phyloP scores from a whole-genome alignment of 139 green algal species.

The Chlamydomonas urium region DNA sequence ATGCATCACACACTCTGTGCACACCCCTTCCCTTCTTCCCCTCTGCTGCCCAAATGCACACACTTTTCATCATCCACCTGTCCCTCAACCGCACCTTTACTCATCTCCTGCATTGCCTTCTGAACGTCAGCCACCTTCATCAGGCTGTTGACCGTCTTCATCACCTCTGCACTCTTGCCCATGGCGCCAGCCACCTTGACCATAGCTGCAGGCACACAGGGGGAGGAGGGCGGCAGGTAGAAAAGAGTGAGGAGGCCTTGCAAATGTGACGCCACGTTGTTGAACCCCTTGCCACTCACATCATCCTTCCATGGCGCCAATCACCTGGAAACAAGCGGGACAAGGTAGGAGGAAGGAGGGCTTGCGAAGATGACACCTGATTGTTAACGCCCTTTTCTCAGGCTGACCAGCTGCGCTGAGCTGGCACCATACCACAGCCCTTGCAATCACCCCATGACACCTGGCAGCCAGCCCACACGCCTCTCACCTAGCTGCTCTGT shows the following conservation, averaged over 20 bases:
- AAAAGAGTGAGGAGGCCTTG: neutral
- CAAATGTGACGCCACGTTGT: neutral
- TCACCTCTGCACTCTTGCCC: conserved; percentile 71
- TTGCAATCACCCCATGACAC: too few relatives aligned
- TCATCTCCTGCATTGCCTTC: conserved; percentile 78
- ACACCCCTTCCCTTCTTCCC: neutral
- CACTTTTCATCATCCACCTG: neutral
- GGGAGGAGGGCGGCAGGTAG: neutral
- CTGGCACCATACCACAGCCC: too few relatives aligned
- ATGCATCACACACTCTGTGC: neutral
- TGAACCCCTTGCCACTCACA: neutral
- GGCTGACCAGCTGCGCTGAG: neutral
- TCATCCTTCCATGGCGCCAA: neutral
- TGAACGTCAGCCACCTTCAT: conserved; percentile 76
- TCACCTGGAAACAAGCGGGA: neutral
- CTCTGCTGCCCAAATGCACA: neutral
- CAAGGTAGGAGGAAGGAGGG: neutral
- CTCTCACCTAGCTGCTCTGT: conserved; percentile 70
- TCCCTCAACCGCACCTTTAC: conserved; percentile 40
- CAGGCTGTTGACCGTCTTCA: conserved; percentile 70
- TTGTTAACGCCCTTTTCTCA: neutral
- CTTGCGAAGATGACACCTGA: neutral
- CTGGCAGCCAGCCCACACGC: neutral
- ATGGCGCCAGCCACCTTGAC: conserved; percentile 67
- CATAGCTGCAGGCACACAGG: conserved; percentile 47